phyloP scores from a whole-genome alignment of 805 yeast genomes.

The Ogataea paradorogensis region DNA sequence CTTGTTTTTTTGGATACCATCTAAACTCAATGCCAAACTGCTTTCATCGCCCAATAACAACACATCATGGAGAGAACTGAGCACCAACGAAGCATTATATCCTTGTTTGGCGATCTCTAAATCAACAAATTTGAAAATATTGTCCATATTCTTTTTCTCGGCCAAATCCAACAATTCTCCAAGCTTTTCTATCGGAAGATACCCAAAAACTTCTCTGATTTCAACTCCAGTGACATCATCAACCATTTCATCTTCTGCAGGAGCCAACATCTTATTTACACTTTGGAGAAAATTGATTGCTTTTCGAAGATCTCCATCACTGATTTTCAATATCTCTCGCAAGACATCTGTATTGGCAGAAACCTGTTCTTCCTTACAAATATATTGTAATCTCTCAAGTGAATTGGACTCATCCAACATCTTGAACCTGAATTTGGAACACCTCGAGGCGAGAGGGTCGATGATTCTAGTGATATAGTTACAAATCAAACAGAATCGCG shows the following conservation, averaged over 20 bases:
- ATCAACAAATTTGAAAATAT: slow-evolving; percentile 27
- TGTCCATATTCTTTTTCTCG: slow-evolving; percentile 22
- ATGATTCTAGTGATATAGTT: slow-evolving; percentile 95
- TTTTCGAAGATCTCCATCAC: slow-evolving; percentile 88
- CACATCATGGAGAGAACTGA: slow-evolving; percentile 32
- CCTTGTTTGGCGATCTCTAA: slow-evolving; percentile 31
- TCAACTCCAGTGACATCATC: slow-evolving; percentile 17
- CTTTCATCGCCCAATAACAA: slow-evolving; percentile 32
- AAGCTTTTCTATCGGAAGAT: slow-evolving; percentile 25
- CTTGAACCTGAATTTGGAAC: slow-evolving; percentile 91
- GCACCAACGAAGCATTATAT: slow-evolving; percentile 31
- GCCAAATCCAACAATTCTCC: slow-evolving; percentile 19
- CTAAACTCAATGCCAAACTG: slow-evolving; percentile 46
- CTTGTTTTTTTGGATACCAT: slow-evolving; percentile 60
- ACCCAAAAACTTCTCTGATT: slow-evolving; percentile 34
- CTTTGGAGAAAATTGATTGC: slow-evolving; percentile 90
- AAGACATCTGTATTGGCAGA: slow-evolving; percentile 51
- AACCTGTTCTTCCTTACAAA: slow-evolving; percentile 49
- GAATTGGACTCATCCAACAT: slow-evolving; percentile 73
- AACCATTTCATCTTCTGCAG: slow-evolving; percentile 28
- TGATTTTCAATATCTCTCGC: slow-evolving; percentile 61
- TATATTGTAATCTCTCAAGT: slow-evolving; percentile 57
- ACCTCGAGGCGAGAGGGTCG: slow-evolving; percentile 94
- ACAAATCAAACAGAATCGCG: slow-evolving; percentile 92
- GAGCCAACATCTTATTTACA: slow-evolving; percentile 55